These are phyloP conservation scores for Talaromyces thailandensis DNA, from an alignment of 495 filamentous ascomycete genomes.

Conservation along the genomic window DNA sequence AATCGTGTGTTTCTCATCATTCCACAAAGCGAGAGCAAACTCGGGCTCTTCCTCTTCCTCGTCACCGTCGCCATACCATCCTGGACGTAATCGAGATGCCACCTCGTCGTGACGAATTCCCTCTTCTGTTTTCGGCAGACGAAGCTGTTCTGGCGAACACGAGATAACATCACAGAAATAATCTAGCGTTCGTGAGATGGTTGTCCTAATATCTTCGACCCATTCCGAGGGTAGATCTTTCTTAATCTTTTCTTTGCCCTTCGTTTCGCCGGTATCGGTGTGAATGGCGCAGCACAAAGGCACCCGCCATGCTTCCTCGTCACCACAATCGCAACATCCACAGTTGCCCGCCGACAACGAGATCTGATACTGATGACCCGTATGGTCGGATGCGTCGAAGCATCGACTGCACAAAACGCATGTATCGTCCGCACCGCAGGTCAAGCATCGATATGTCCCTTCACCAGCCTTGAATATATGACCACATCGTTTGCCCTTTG, in stretches of 20 bases:
- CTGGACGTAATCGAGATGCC: constrained; percentile 62
- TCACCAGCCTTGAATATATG: constrained; percentile 93
- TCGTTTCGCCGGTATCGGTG: constrained; percentile 47
- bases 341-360: constrained; percentile 79
- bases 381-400: constrained; percentile 91
- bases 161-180: constrained; percentile 97
- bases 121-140: constrained; percentile 71
- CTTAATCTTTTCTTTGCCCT: constrained; percentile 53
- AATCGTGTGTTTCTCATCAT: constrained; percentile 97
- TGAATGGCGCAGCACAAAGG: constrained; percentile 93
- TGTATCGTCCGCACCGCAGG: constrained; percentile 81
- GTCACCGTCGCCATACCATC: constrained; percentile 62
- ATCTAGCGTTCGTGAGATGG: constrained; percentile 76
- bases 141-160: constrained; percentile 90
- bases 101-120: constrained; percentile 74
- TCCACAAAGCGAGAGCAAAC: constrained; percentile 89
- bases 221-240: constrained; percentile 63
- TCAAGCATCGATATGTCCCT: constrained; percentile 87
- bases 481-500: constrained; percentile 89
- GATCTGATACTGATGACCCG: constrained; percentile 84
- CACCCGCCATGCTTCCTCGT: constrained; percentile 82
- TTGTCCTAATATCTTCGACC: constrained; percentile 64
- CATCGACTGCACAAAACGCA: constrained; percentile 83
- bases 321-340: constrained; percentile 96
- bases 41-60: constrained; percentile 51